Evolutionary conservation across 345 rosid species (phyloP).

Genomic region (Hypericum androsaemum): DNA sequence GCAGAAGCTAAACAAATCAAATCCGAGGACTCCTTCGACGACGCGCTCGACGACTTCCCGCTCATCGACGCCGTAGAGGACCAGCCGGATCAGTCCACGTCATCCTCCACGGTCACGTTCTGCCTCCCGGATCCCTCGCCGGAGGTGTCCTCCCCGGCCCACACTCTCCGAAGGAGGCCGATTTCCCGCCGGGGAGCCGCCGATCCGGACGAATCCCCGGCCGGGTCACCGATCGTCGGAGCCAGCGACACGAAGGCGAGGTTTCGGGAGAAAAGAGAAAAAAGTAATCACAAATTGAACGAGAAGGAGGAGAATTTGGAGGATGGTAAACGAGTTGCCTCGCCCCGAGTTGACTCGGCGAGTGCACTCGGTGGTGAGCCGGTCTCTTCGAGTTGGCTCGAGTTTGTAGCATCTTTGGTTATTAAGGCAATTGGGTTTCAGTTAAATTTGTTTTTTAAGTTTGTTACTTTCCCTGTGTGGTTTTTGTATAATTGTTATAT

Average conservation of each 20-base stretch:
- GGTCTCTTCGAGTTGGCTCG: conserved; percentile 25
- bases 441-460: conserved; percentile 34
- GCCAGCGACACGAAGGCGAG: conserved; percentile 1
- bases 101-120: conserved; percentile 12
- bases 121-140: conserved; percentile 3
- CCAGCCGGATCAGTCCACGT: conserved; percentile 21
- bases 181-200: conserved; percentile 12
- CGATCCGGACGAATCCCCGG: conserved; percentile 9
- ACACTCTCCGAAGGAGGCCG: conserved; percentile 28
- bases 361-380: conserved; percentile 20
- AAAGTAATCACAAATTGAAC: conserved; percentile 16
- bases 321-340: conserved; percentile 14
- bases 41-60: conserved; percentile 49
- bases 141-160: conserved; percentile 15
- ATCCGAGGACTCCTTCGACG: conserved; percentile 33
- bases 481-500: conserved; percentile 25
- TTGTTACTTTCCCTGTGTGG: conserved; percentile 39
- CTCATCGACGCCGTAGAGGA: conserved; percentile 22
- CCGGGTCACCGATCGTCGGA: background rate
- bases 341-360: conserved; percentile 12
- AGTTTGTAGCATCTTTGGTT: conserved; percentile 34
- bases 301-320: conserved; percentile 20
- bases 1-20: too few species aligned
- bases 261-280: conserved; percentile 14
- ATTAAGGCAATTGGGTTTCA: conserved; percentile 64